A percentile compares a stretch with the other conserved stretches of the same genome.
These are phyloP conservation scores for Desmodesmus armatus DNA, from an alignment of 139 green algal species.

Conservation along the genomic window DNA sequence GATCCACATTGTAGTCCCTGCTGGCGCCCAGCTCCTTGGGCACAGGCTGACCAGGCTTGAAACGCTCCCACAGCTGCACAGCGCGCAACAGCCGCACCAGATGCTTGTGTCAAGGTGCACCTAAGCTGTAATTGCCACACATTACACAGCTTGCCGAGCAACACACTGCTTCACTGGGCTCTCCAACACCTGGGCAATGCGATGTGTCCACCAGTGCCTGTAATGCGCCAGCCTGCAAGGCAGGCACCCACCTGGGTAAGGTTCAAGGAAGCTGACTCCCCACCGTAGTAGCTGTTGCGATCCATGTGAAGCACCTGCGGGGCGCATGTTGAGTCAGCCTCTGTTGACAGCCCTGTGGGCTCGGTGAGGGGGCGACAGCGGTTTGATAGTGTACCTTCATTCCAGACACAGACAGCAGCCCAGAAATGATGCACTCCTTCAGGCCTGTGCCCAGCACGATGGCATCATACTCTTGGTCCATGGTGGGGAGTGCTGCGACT, in stretches of 20 bases:
- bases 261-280: slow-evolving; percentile 93
- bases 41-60: slow-evolving; percentile 77
- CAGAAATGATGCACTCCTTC: slow-evolving; percentile 99
- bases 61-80: slow-evolving; percentile 93
- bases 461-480: slow-evolving; percentile 96
- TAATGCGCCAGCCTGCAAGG: too few relatives aligned
- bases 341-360: neutral
- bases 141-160: too few relatives aligned
- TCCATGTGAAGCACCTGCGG: slow-evolving; percentile 98
- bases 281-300: slow-evolving; percentile 99
- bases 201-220: too few relatives aligned
- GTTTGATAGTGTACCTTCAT: slow-evolving; percentile 80
- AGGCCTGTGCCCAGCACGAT: slow-evolving; percentile 98
- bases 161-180: too few relatives aligned
- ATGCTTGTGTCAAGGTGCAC: too few relatives aligned
- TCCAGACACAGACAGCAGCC: slow-evolving; percentile 94
- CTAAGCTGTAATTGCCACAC: too few relatives aligned
- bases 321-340: too few relatives aligned
- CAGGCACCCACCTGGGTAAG: slow-evolving; percentile 89
- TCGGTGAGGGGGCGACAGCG: neutral
- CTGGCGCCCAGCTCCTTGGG: slow-evolving; percentile 80
- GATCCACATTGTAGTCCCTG: slow-evolving; percentile 98
- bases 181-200: too few relatives aligned
- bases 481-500: too few relatives aligned
- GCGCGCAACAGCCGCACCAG: neutral